Conservation (phyloP, 2,329 filamentous ascomycete species). For the Xylariaceae sp. region DNA sequence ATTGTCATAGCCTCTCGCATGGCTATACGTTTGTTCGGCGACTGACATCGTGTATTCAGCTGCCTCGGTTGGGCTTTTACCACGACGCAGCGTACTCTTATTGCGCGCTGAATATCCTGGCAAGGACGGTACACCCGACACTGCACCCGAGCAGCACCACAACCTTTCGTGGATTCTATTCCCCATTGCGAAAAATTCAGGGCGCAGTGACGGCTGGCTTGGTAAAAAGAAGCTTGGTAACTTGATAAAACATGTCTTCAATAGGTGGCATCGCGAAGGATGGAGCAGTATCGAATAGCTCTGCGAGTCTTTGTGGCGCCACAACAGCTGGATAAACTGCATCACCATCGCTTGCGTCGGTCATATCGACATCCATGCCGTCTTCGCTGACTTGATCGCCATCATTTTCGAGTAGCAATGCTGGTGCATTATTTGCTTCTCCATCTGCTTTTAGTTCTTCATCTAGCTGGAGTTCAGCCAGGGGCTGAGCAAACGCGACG, state of each 20-base stretch:
- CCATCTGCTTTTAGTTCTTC: slow-evolving; percentile 30
- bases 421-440: slow-evolving; percentile 30
- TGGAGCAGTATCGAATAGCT: slow-evolving; percentile 66
- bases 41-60: not conserved
- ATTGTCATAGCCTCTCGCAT: too few relatives aligned
- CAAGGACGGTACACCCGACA: not conserved
- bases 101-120: not conserved
- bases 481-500: slow-evolving; percentile 50
- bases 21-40: not conserved
- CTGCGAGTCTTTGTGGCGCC: slow-evolving; percentile 62
- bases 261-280: slow-evolving; percentile 67
- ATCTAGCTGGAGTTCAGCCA: slow-evolving; percentile 51
- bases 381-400: slow-evolving; percentile 40
- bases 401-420: slow-evolving; percentile 39
- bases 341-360: slow-evolving; percentile 49
- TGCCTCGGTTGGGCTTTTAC: not conserved
- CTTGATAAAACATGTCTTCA: slow-evolving; percentile 71
- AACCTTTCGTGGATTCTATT: not conserved
- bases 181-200: slow-evolving; percentile 9
- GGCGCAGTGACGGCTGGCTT: slow-evolving; percentile 42
- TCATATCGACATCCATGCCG: slow-evolving; percentile 44
- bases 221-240: slow-evolving; percentile 60
- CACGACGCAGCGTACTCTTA: not conserved
- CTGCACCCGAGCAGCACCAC: not conserved
- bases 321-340: slow-evolving; percentile 58